Base-by-base conservation (phyloP, 805 yeast genomes). In the Zygotorulaspora chibaensis region DNA sequence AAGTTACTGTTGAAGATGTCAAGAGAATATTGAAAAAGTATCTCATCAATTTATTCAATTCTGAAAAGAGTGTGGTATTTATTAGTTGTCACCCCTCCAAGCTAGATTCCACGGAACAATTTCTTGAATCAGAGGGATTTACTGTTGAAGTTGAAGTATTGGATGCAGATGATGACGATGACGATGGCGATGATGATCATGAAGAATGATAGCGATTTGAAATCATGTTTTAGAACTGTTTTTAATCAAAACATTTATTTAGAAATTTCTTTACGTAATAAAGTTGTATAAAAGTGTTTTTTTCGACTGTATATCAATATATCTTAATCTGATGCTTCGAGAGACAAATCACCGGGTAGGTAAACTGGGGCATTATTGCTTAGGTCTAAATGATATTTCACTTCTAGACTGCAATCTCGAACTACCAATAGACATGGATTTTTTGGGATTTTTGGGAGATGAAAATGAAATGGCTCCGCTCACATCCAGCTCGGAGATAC, bases 41-140 rank as follows among this genome's bases (percentile, higher is more conserved):
- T 59, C 77, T 85, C 57, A 66, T 75, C 25, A 81, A 83, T 2
- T 57, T 91, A 44, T 91, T 91, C 62, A 73, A 79, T 33, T 54
- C 80, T 9, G 58, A 68, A 0, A 64, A 65, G 1, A 80, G 93
- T 10, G 67, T 76, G 17, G 73, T 87, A 8, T 89, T 88, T 57
- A 69, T 82, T 2, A 80, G 88, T 56, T 77, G 90, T 45, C 89
- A 93, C 54, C 84, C 91, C 2, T 68, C 81, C 1, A 83, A 81
- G 51, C 61, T 68, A 2, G 77, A 71, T 0, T 66, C 64, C 4
- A 66, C 86, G 43, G 63, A 66, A 35, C 65, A 61, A 13, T 78
- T 72, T 44, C 76, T 90, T 45, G 57, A 55, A 8, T 56, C 56
- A 1, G 65, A 69, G 40, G 95, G 95, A 0, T 91, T 84, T 59